A percentile compares a stretch with the other conserved stretches of the same genome.
Evolutionary conservation across 305 asterid species (phyloP).

Genomic region (Solanum aculeatissimum): DNA sequence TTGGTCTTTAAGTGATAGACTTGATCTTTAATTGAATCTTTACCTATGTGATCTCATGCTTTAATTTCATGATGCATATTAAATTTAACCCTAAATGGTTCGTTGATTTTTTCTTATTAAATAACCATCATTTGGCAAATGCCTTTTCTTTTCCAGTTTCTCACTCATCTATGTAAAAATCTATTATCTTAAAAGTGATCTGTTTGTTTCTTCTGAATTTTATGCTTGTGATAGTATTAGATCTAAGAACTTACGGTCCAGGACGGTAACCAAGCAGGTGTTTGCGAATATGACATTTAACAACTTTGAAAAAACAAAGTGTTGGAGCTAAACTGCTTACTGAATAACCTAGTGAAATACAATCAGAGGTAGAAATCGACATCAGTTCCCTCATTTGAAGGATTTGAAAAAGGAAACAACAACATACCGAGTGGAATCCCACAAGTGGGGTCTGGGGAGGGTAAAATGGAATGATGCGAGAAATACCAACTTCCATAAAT

Average conservation of each 20-base stretch:
- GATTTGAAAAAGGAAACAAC: background rate
- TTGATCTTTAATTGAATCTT: background rate
- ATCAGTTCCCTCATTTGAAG: background rate
- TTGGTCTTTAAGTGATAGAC: background rate
- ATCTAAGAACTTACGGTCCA: background rate
- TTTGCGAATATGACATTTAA: background rate
- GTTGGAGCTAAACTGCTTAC: background rate
- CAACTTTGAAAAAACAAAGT: background rate
- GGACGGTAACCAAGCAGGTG: background rate
- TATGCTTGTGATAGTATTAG: background rate
- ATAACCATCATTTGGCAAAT: background rate
- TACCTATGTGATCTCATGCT: background rate
- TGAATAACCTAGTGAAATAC: background rate
- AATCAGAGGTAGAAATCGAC: background rate
- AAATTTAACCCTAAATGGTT: background rate
- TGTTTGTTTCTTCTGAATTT: background rate
- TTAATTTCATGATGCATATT: background rate
- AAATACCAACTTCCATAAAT: background rate
- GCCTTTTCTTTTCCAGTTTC: background rate
- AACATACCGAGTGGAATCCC: no score
- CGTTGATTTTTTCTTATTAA: background rate
- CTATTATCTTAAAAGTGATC: background rate
- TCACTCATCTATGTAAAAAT: background rate
- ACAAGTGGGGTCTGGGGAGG: no score
- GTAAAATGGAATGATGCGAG: no score